Conservation (phyloP, 192 early-diverging fungal species). For the Cladochytrium replicatum region DNA sequence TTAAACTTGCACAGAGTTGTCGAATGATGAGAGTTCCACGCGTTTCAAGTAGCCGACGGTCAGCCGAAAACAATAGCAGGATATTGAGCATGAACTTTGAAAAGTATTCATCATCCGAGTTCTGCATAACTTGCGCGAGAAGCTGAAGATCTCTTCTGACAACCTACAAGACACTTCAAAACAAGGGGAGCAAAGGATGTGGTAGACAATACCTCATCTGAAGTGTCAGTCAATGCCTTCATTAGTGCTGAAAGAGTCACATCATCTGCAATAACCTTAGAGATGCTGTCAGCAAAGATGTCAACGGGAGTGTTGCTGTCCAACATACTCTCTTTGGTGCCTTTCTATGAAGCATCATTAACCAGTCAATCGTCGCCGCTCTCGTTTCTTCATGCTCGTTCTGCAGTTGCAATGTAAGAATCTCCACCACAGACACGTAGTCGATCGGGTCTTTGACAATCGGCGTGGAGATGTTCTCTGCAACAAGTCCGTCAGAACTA, state of each 20-base stretch:
- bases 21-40: constrained; percentile 87
- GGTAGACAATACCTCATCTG: constrained; percentile 71
- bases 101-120: constrained; percentile 79
- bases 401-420: constrained; percentile 64
- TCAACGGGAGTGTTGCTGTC: no score
- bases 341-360: constrained; percentile 92
- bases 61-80: constrained; percentile 79
- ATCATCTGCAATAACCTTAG: constrained; percentile 69
- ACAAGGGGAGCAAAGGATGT: constrained; percentile 1
- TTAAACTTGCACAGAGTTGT: constrained; percentile 79
- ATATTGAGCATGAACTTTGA: constrained; percentile 78
- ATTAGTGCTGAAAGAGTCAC: constrained; percentile 78
- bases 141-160: constrained; percentile 86
- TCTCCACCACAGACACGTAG: constrained; percentile 68
- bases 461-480: no score
- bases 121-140: constrained; percentile 83
- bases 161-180: no score
- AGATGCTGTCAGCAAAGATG: no score
- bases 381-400: constrained; percentile 91
- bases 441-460: constrained; percentile 90
- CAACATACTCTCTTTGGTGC: constrained; percentile 64
- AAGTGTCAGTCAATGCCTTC: constrained; percentile 84
- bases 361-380: constrained; percentile 87
- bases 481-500: no score
- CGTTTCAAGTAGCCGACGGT: constrained; percentile 77